Evolutionary conservation across 164 flowering plant genomes (phyloP).

Genomic region (Platanus orientalis): DNA sequence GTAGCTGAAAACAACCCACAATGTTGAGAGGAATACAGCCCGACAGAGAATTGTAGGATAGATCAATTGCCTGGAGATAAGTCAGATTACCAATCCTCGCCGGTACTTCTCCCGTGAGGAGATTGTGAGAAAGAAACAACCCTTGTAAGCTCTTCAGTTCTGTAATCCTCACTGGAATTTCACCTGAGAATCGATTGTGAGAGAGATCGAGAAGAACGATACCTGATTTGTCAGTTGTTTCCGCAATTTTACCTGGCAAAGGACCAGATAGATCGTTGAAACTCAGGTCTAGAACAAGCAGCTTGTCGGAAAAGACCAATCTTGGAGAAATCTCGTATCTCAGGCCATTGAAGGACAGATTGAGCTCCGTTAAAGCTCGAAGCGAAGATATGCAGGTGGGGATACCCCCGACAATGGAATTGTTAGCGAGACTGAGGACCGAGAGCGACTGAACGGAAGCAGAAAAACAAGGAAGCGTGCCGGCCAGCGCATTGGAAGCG

Average conservation of each 20-base stretch:
- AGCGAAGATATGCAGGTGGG: constrained; percentile 77
- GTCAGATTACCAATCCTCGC: constrained; percentile 82
- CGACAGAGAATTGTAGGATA: constrained; percentile 65
- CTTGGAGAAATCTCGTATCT: constrained; percentile 61
- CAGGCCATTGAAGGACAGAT: constrained; percentile 58
- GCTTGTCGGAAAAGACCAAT: constrained; percentile 62
- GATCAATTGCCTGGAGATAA: constrained; percentile 83
- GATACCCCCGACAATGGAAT: constrained; percentile 69
- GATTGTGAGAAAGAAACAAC: constrained; percentile 74
- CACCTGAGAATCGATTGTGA: constrained; percentile 70
- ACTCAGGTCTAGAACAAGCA: constrained; percentile 73
- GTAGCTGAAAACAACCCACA: constrained; percentile 88
- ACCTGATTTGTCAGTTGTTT: constrained; percentile 59
- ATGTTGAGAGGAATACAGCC: constrained; percentile 82
- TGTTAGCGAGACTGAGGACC: constrained; percentile 53
- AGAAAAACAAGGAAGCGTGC: constrained; percentile 75
- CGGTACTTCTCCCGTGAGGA: constrained; percentile 73
- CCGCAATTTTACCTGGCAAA: constrained; percentile 56
- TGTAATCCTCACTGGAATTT: constrained; percentile 61
- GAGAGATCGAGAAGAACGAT: constrained; percentile 77
- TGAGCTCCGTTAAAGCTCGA: constrained; percentile 46
- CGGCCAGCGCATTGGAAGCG: constrained; percentile 55
- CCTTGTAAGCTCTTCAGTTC: constrained; percentile 84
- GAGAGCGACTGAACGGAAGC: constrained; percentile 46
- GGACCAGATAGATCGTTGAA: constrained; percentile 63